Conservation (phyloP, 208 protist species). For the Wallacemonas sp. region DNA sequence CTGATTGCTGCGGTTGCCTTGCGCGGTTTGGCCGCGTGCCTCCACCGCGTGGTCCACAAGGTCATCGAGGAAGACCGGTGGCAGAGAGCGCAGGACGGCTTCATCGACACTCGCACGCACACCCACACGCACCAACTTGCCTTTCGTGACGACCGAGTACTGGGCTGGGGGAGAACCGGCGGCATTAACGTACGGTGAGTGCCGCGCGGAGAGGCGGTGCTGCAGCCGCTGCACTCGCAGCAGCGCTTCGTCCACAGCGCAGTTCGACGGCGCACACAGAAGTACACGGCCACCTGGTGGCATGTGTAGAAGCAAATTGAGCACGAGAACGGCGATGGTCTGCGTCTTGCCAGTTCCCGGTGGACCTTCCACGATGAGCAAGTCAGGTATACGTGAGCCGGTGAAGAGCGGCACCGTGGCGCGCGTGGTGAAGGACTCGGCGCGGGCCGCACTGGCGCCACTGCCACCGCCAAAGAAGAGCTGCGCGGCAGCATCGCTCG, state of each 20-base stretch:
- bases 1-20: not conserved
- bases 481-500: not conserved
- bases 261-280: slow-evolving; percentile 86
- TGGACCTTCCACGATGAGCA: slow-evolving; percentile 85
- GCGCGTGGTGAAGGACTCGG: not conserved
- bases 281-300: slow-evolving; percentile 41
- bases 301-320: slow-evolving; percentile 70
- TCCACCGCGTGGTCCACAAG: slow-evolving; percentile 11
- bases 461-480: slow-evolving; percentile 3
- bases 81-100: slow-evolving; percentile 42
- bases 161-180: not conserved
- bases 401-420: not conserved
- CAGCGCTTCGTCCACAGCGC: slow-evolving; percentile 82
- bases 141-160: slow-evolving; percentile 5
- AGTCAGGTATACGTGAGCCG: slow-evolving; percentile 28
- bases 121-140: slow-evolving; percentile 58
- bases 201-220: slow-evolving; percentile 16
- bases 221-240: slow-evolving; percentile 59
- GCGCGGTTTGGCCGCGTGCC: not conserved
- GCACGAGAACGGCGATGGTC: slow-evolving; percentile 68
- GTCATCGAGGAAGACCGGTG: slow-evolving; percentile 77
- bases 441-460: not conserved
- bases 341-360: slow-evolving; percentile 93
- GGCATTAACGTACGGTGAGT: slow-evolving; percentile 5
- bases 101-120: slow-evolving; percentile 60